Base-by-base conservation (phyloP, 1,284 basidiomycete genomes). In the Trametes pubescens region DNA sequence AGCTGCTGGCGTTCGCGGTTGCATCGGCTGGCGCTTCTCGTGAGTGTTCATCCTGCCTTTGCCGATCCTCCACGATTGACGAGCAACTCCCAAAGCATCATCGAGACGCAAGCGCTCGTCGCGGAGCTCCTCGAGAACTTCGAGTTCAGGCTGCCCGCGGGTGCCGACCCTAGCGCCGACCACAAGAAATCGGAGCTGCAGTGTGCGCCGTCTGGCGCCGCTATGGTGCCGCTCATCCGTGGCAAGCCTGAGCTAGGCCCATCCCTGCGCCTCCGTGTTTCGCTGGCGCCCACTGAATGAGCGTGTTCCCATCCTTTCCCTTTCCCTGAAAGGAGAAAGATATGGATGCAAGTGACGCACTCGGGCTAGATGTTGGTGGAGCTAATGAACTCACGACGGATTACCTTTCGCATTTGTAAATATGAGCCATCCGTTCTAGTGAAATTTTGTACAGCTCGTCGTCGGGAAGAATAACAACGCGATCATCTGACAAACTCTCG, bases 41-140 rank as follows among this genome's bases (percentile, higher is more conserved):
- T 79, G 63, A 32, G 72, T 59, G 8, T 11, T 18, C 46, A 16
- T 51, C 51, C 1, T 21, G 11, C 16, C 16, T n/a, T 22, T 14
- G 5, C 11, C 8, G 10, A 13, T 7, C n/a, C 47, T n/a, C 14
- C 3, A 21, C 10, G 16, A 29, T 10, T 29, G n/a, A 26, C 38
- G n/a, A 21, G 24, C 3, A 4, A 5, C 8, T 47, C 7, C 9
- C 22, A 22, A 51, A 80, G 78, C 4, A 66, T 85, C 0, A 72
- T 82, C 44, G 84, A 87, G 64, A 74, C 86, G n/a, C 84, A 85
- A 65, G 75, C 79, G 0, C 81, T 86, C 68, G 69, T 84, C 5
- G 77, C 81, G 32, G 81, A 84, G 62, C 75, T 83, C 2, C 55
- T 86, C 37, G 72, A 77, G 47, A 77, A 78, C 46, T 86, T 86